Percentiles rank a stretch among this genome's conserved stretches.
Conservation (phyloP, 345 rosid species). For the Gossypium ekmanianum region DNA sequence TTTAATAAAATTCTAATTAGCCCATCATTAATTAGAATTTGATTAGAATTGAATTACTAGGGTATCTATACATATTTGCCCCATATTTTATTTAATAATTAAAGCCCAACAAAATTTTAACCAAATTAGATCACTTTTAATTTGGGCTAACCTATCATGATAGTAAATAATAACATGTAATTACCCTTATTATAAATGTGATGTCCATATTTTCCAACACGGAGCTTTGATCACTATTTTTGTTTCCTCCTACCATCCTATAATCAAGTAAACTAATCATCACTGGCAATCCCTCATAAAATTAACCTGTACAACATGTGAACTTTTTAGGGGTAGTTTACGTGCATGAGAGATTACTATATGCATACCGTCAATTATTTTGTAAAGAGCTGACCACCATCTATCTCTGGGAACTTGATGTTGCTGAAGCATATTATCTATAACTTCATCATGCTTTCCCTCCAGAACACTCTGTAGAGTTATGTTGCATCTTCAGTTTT, state of each 20-base stretch:
- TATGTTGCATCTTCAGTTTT: slow-evolving; percentile 50
- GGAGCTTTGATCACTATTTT: background rate
- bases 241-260: background rate
- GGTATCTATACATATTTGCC: too few species aligned
- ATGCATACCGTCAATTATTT: slow-evolving; percentile 52
- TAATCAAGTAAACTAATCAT: slow-evolving; percentile 1
- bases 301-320: background rate
- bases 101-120: too few species aligned
- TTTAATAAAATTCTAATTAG: too few species aligned
- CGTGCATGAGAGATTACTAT: background rate
- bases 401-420: slow-evolving; percentile 40
- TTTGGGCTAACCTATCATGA: too few species aligned
- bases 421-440: slow-evolving; percentile 33
- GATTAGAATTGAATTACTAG: too few species aligned
- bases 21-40: too few species aligned
- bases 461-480: slow-evolving; percentile 53
- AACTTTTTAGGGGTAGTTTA: background rate
- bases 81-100: too few species aligned
- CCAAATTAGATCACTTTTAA: too few species aligned
- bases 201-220: too few species aligned
- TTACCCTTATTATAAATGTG: too few species aligned
- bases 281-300: background rate
- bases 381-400: slow-evolving; percentile 64
- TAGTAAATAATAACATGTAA: too few species aligned
- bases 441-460: slow-evolving; percentile 50